Evolutionary conservation across 306 rosid genomes (phyloP).

Genomic region (Quillaja saponaria): DNA sequence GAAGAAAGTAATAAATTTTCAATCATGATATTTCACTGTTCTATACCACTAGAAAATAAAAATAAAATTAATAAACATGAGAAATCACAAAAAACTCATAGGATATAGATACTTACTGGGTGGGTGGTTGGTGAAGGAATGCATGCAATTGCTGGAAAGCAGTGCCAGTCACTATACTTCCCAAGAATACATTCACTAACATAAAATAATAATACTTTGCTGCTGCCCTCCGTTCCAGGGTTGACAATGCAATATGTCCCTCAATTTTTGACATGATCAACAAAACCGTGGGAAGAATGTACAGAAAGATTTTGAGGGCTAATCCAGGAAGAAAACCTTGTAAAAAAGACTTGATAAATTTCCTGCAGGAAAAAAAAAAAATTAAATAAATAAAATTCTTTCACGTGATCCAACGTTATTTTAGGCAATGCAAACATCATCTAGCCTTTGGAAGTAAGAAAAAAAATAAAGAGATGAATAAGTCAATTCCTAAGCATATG

Average conservation of each 20-base stretch:
- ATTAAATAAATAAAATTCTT: too few relatives aligned
- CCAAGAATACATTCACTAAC: conserved; percentile 95
- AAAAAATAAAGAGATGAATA: conserved; percentile 19
- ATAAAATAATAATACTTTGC: conserved; percentile 90
- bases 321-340: conserved; percentile 99
- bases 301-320: conserved; percentile 90
- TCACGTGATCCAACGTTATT: neutral
- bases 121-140: conserved; percentile 90
- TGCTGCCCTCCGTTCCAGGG: conserved; percentile 72
- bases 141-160: conserved; percentile 90
- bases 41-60: too few relatives aligned
- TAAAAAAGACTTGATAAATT: conserved; percentile 89
- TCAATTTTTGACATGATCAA: conserved; percentile 95
- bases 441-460: conserved; percentile 18
- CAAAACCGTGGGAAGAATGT: conserved; percentile 84
- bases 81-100: conserved; percentile 19
- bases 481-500: conserved; percentile 13
- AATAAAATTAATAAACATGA: neutral
- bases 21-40: too few relatives aligned
- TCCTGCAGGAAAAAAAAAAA: conserved; percentile 53
- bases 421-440: conserved; percentile 17
- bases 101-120: conserved; percentile 58
- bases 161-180: conserved; percentile 94
- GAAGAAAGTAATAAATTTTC: too few relatives aligned
- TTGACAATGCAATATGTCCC: conserved; percentile 82